Evolutionary conservation across 2,329 filamentous ascomycete species (phyloP), one percentile per base, ranked within the genome.

Genomic region (Trichoderma guizhouense): DNA sequence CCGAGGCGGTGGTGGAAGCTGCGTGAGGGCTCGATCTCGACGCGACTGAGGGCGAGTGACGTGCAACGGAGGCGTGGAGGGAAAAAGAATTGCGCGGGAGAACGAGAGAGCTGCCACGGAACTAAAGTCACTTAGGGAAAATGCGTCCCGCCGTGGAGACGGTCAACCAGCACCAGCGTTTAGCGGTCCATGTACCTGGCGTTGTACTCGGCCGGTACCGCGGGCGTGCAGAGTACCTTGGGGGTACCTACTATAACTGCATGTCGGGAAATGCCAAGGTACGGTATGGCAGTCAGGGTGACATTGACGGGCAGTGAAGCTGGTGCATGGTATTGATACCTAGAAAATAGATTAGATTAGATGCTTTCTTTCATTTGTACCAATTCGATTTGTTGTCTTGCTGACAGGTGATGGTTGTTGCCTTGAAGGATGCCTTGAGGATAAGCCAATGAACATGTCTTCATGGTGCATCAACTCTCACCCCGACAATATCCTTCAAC

Each of bases 11-110:
- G 73, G 70, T 32, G 21, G 69, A 71, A 76, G 76, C 73, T 73
- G 75, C 75, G 73, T 73, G 75, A 21, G 26, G 77, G 75, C 77
- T 78, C 78, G 76, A 76, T 15, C 74, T 72, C 73, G 74, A 76
- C 74, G 69, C 75, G 76, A 77, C 76, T 74, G 74, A 76, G 76
- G 76, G 75, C 7, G 57, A 58, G 65, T 60, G 66, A 69, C 55
- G 66, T 69, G 66, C 66, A 69, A 61, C n/a, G 8, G 53, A 69
- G 39, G n/a, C 55, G 55, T 34, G 66, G 66, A 51, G 39, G 55
- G 63, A 75, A 77, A 77, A 76, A 77, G 76, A 78, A 75, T 74
- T 74, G 73, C 70, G 73, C 70, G 73, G 73, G 75, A 73, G 75
- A 61, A 39, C 36, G 47, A 69, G 66, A 69, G 66, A 69, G 66